Conservation (phyloP, 2,329 filamentous ascomycete species). For the Aspergillus ruber region DNA sequence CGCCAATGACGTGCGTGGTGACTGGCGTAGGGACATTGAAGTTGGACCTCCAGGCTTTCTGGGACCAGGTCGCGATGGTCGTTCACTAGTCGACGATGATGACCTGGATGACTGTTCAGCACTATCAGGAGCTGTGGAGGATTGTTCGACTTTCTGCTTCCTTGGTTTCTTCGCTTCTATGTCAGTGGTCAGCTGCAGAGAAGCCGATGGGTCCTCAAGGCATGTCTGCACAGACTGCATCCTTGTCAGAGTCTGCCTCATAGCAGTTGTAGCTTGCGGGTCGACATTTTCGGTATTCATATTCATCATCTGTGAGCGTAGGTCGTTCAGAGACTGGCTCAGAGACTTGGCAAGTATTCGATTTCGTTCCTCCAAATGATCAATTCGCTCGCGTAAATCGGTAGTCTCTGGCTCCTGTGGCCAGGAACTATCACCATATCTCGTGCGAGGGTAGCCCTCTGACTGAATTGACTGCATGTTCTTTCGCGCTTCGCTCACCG, state of each 20-base stretch:
- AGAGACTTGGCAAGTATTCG: constrained; percentile 36
- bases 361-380: constrained; percentile 35
- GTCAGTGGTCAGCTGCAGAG: constrained; percentile 11
- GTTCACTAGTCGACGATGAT: background rate
- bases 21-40: constrained; percentile 8
- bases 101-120: constrained; percentile 5
- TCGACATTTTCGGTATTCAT: constrained; percentile 19
- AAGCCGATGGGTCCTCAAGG: constrained; percentile 34
- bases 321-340: constrained; percentile 35
- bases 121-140: constrained; percentile 3
- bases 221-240: constrained; percentile 40
- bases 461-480: constrained; percentile 43
- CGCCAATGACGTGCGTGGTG: constrained; percentile 35
- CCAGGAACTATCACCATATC: constrained; percentile 11
- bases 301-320: constrained; percentile 29
- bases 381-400: constrained; percentile 27
- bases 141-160: background rate
- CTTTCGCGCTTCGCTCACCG: constrained; percentile 40
- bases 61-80: constrained; percentile 1
- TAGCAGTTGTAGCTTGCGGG: constrained; percentile 19
- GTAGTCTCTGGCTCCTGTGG: constrained; percentile 10
- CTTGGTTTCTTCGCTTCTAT: background rate
- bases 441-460: constrained; percentile 25
- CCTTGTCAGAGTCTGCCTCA: constrained; percentile 34
- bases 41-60: constrained; percentile 3